Conservation (phyloP, 352 stramenopile genomes). For the Phytophthora agathidicida region DNA sequence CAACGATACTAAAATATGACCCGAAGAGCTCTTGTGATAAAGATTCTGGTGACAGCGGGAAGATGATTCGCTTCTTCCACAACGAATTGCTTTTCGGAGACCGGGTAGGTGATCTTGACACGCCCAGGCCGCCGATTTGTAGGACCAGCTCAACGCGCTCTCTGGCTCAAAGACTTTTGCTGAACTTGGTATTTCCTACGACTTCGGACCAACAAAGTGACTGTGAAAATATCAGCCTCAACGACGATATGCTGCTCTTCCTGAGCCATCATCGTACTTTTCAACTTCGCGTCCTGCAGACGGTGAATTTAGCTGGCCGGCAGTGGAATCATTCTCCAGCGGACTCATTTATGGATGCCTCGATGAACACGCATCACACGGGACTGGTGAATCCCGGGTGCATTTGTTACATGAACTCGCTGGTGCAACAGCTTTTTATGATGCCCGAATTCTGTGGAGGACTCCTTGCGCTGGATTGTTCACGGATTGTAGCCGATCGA, state of each 20-base stretch:
- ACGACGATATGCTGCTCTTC: constrained; percentile 18
- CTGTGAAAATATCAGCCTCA: not conserved
- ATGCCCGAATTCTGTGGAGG: constrained; percentile 63
- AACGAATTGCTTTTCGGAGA: constrained; percentile 30
- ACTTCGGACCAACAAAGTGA: not conserved
- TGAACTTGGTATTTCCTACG: constrained; percentile 24
- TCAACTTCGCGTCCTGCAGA: constrained; percentile 31
- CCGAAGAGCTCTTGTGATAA: not conserved
- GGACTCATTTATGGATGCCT: constrained; percentile 46
- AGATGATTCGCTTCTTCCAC: constrained; percentile 26
- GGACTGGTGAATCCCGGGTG: constrained; percentile 98
- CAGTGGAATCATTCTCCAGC: constrained; percentile 66
- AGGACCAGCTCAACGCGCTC: constrained; percentile 13
- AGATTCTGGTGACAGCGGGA: not conserved
- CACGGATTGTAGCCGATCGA: not conserved
- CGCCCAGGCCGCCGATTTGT: constrained; percentile 12
- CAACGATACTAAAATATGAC: constrained; percentile 2
- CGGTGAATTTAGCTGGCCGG: constrained; percentile 40
- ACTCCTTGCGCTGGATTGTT: constrained; percentile 48
- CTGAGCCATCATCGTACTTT: constrained; percentile 26
- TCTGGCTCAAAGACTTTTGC: constrained; percentile 21
- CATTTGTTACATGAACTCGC: constrained; percentile 99
- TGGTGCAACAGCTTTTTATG: constrained; percentile 97
- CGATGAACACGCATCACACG: constrained; percentile 41
- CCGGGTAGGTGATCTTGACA: not conserved